Conservation (phyloP, 106 monocot species). For the Dactylorhiza incarnata region DNA sequence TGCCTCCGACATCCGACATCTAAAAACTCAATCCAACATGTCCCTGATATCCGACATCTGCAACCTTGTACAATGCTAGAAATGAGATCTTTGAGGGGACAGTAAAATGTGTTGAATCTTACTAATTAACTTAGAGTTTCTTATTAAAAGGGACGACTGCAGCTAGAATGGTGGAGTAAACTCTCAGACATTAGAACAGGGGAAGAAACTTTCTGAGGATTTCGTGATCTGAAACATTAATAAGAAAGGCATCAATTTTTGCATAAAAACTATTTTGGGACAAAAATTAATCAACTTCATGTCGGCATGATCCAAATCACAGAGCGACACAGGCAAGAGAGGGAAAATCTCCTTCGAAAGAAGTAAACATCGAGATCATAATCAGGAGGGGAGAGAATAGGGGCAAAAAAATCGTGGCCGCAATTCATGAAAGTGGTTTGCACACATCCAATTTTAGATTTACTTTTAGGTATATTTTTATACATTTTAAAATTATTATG, state of each 20-base stretch:
- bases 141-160: background rate
- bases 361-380: background rate
- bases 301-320: slow-evolving; percentile 5
- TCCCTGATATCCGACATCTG: too few species aligned
- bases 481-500: too few species aligned
- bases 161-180: too few species aligned
- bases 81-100: background rate
- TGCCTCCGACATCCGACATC: too few species aligned
- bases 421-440: too few species aligned
- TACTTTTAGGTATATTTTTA: too few species aligned
- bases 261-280: background rate
- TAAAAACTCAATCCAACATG: too few species aligned
- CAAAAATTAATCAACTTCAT: background rate
- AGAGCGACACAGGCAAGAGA: background rate
- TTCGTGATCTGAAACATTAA: background rate
- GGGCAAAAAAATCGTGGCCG: background rate
- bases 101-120: background rate
- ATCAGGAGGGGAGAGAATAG: background rate
- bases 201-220: background rate
- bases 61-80: too few species aligned
- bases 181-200: background rate
- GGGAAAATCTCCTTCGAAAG: background rate
- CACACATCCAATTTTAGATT: too few species aligned
- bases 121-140: background rate
- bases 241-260: background rate